These are phyloP conservation scores for Trypethelium eluteriae DNA, from an alignment of 495 filamentous ascomycete species.

Conservation along the genomic window DNA sequence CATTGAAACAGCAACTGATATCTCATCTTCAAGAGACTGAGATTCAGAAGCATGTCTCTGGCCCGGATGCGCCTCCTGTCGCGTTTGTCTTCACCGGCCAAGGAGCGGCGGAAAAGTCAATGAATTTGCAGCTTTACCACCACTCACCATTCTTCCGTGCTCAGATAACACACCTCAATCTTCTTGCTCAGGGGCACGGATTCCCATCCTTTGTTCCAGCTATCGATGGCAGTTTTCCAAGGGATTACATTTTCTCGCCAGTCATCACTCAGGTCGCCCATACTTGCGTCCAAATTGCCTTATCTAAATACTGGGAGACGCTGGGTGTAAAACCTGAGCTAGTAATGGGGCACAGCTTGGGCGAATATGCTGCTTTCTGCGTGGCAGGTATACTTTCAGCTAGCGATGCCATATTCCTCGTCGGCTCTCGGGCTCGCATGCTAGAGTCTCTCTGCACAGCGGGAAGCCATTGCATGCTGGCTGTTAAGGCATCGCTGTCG, in stretches of 20 bases:
- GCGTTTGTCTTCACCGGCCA: constrained; percentile 23
- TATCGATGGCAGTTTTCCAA: not conserved
- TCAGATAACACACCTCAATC: constrained; percentile 4
- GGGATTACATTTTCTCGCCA: not conserved
- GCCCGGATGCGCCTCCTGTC: constrained; percentile 6
- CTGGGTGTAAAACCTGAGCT: constrained; percentile 32
- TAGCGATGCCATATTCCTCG: constrained; percentile 23
- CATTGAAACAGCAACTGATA: constrained; percentile 55
- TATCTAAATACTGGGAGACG: constrained; percentile 31
- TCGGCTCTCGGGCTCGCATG: constrained; percentile 21
- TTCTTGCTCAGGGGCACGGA: constrained; percentile 5
- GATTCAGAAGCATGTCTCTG: not conserved
- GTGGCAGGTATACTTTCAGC: constrained; percentile 24
- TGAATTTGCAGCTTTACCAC: constrained; percentile 13
- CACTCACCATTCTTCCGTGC: constrained; percentile 9
- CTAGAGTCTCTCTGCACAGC: constrained; percentile 18
- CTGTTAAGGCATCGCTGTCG: constrained; percentile 21
- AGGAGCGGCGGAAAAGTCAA: constrained; percentile 12
- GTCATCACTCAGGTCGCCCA: constrained; percentile 30
- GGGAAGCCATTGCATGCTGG: constrained; percentile 32
- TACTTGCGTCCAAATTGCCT: constrained; percentile 33
- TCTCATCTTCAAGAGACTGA: constrained; percentile 20
- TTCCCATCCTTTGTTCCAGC: constrained; percentile 20
- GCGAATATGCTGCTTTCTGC: constrained; percentile 29
- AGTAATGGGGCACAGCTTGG: constrained; percentile 33